Base-by-base conservation (phyloP, 257 asterid genomes). In the Solanum bulbocastanum region DNA sequence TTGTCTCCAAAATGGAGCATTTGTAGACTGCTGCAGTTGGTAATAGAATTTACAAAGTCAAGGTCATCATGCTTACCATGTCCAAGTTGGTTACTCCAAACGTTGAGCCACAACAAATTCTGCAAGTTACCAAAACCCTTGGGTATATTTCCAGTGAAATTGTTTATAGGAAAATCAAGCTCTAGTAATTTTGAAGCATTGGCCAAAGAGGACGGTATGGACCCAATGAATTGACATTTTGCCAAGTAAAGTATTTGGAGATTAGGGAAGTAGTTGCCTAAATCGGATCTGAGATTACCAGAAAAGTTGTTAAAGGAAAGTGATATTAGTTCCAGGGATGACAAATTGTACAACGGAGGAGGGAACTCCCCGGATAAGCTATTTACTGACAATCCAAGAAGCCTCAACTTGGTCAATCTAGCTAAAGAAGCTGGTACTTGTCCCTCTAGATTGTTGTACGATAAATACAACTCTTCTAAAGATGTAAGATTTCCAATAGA, bases 401-500 rank as follows among this genome's bases (percentile, higher is more conserved):
- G 14, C 82, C n/a, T 35, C 46, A 92, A 84, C 72, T 35, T 88
- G 27, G 44, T 86, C 88, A 90, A 75, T 86, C n/a, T 72, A 23
- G 90, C 84, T 27, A 91, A 8, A 56, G 90, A 42, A 25, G 37
- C 90, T 18, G 94, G 95, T 27, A 91, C 82, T 71, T 87, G 86
- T 20, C 93, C 94, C 49, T 25, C 84, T 85, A 92, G 74, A 39
- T 84, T 10, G 75, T 93, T 92, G 18, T 88, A 88, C 33, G 93
- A 87, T 87, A 92, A 87, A 22, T 90, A 91, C 22, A 93, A 76
- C 88, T 87, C 91, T 40, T 85, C 36, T 10, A 91, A 81, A 86
- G 89, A 89, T 1, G 96, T 87, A 44, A 93, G 92, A 36, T 93
- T 93, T 49, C 95, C 96, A 39, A 92, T 56, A 44, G 95, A 90